Percentiles rank a stretch among this genome's conserved stretches.
Evolutionary conservation across 306 rosid genomes (phyloP).

Genomic region (Quillaja saponaria): DNA sequence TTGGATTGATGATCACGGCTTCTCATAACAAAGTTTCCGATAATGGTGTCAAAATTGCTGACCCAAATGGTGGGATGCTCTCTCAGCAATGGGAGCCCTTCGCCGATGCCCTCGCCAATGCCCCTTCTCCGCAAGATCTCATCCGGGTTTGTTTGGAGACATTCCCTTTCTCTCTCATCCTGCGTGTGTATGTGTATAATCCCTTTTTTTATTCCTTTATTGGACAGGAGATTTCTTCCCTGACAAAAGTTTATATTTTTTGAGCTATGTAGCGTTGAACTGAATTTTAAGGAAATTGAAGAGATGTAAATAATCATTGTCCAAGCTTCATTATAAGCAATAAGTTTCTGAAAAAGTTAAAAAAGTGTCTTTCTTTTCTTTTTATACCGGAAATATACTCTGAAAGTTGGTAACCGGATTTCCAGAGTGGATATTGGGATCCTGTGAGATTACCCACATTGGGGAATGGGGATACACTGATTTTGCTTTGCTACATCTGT

Average conservation of each 20-base stretch:
- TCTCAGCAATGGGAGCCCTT: constrained; percentile 93
- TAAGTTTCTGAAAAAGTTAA: too few relatives aligned
- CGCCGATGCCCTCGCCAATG: constrained; percentile 75
- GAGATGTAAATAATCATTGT: background rate
- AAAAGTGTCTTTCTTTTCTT: background rate
- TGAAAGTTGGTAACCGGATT: too few relatives aligned
- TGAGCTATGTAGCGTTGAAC: background rate
- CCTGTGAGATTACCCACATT: background rate
- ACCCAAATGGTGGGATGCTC: constrained; percentile 82
- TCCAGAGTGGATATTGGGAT: background rate
- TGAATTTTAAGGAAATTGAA: background rate
- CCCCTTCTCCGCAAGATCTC: constrained; percentile 59
- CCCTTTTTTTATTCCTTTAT: background rate
- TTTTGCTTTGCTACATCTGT: constrained; percentile 8
- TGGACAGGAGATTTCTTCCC: background rate
- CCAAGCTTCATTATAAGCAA: too few relatives aligned
- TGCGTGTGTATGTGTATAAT: too few relatives aligned
- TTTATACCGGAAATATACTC: background rate
- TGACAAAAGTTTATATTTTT: background rate
- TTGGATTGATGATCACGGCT: constrained; percentile 87
- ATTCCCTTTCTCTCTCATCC: constrained; percentile 5
- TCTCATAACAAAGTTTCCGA: constrained; percentile 85
- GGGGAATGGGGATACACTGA: constrained; percentile 18
- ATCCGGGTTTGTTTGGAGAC: constrained; percentile 27
- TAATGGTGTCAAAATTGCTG: constrained; percentile 88